Evolutionary conservation across 768 basidiomycete species (phyloP).

Genomic region (Tricholoma bakamatsutake): DNA sequence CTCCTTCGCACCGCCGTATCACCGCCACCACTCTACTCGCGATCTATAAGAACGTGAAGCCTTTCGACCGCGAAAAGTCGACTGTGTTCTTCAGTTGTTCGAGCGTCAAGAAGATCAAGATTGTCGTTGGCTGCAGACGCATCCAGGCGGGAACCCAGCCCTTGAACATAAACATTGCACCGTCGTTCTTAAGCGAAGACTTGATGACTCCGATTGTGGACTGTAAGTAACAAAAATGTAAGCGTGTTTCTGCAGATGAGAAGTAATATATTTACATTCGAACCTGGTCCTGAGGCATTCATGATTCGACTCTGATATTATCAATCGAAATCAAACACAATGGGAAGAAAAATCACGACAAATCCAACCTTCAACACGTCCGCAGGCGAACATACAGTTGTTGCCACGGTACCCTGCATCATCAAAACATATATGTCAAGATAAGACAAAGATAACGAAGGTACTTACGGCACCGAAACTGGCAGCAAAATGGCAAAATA

Average conservation of each 20-base stretch:
- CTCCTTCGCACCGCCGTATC: not conserved
- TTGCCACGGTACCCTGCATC: conserved; percentile 75
- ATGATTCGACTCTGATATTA: conserved; percentile 72
- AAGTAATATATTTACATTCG: conserved; percentile 42
- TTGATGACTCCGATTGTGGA: conserved; percentile 70
- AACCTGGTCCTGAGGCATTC: conserved; percentile 83
- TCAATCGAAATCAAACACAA: not conserved
- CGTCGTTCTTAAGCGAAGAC: conserved; percentile 63
- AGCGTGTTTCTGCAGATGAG: not conserved
- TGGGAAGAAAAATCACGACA: not conserved
- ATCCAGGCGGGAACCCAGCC: conserved; percentile 89
- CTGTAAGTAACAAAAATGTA: conserved; percentile 23
- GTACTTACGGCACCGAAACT: conserved; percentile 74
- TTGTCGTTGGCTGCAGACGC: conserved; percentile 81
- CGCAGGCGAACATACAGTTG: conserved; percentile 84
- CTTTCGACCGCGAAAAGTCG: conserved; percentile 49
- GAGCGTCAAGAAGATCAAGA: conserved; percentile 80
- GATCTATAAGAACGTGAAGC: conserved; percentile 25
- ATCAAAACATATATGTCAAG: not conserved
- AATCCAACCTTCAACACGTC: conserved; percentile 70
- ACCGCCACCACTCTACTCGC: not conserved
- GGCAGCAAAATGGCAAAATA: conserved; percentile 76
- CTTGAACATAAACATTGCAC: conserved; percentile 88
- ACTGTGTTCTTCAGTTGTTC: conserved; percentile 75
- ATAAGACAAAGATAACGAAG: not conserved